These are phyloP conservation scores for Paulownia fortunei DNA, from an alignment of 257 asterid genomes.

Conservation along the genomic window DNA sequence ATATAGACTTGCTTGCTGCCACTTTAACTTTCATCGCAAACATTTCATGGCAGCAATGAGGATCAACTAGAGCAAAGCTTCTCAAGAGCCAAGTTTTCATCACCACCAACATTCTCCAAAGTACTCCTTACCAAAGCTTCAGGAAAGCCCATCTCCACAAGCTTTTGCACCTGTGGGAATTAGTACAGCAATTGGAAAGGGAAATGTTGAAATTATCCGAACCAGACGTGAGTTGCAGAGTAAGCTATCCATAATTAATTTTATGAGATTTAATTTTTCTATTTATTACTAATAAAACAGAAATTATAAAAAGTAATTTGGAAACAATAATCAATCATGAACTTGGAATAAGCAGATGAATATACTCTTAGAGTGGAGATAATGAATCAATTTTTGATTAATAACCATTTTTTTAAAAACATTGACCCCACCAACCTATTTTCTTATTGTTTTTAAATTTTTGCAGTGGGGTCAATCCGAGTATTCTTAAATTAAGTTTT, in stretches of 20 bases:
- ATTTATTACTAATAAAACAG: neutral
- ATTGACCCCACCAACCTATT: too few species aligned
- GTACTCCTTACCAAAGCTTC: constrained; percentile 73
- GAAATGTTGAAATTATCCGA: neutral
- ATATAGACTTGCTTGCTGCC: neutral
- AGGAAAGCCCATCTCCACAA: constrained; percentile 96
- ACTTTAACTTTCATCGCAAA: constrained; percentile 11
- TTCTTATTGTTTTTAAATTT: too few species aligned
- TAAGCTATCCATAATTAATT: too few species aligned
- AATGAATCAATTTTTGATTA: neutral
- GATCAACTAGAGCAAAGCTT: constrained; percentile 80
- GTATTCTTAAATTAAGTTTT: too few species aligned
- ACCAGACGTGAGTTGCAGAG: too few species aligned
- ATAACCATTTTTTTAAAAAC: too few species aligned
- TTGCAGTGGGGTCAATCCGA: too few species aligned
- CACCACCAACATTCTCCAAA: constrained; percentile 80
- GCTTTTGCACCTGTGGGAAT: constrained; percentile 76
- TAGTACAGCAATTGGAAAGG: neutral
- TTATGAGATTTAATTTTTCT: too few species aligned
- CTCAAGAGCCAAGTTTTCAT: constrained; percentile 95
- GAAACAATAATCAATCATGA: neutral
- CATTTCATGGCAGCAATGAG: constrained; percentile 16
- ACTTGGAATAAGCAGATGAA: neutral
- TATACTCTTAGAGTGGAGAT: neutral
- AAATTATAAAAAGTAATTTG: too few species aligned